These are phyloP conservation scores for Starmerella stigmatis DNA, from an alignment of 805 yeast species.

Conservation along the genomic window DNA sequence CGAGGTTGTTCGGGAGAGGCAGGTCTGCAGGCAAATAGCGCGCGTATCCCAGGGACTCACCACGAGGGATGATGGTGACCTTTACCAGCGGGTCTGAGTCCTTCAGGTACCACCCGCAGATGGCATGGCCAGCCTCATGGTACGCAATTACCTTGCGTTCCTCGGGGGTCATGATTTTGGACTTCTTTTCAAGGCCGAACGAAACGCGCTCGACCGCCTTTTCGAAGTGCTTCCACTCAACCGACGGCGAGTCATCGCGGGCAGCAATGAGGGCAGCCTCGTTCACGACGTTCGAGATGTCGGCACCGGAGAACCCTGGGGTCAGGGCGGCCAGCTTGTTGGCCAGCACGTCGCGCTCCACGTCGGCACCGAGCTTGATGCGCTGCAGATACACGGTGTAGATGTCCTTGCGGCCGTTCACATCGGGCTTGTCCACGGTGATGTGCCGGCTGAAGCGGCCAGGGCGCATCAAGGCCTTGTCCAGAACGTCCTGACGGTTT, in stretches of 20 bases:
- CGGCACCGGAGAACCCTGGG: slow-evolving; percentile 98
- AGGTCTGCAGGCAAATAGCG: slow-evolving; percentile 93
- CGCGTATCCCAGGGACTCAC: slow-evolving; percentile 94
- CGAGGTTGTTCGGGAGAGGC: slow-evolving; percentile 63
- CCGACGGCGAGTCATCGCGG: slow-evolving; percentile 59
- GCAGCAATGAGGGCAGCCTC: slow-evolving; percentile 98
- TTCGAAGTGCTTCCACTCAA: slow-evolving; percentile 74
- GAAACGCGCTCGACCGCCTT: slow-evolving; percentile 94
- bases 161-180: slow-evolving; percentile 68
- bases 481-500: slow-evolving; percentile 87
- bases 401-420: slow-evolving; percentile 89
- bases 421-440: slow-evolving; percentile 82
- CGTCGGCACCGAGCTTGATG: slow-evolving; percentile 44
- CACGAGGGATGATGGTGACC: slow-evolving; percentile 94
- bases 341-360: slow-evolving; percentile 45
- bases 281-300: slow-evolving; percentile 91
- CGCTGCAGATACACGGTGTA: slow-evolving; percentile 75
- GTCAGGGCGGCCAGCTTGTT: slow-evolving; percentile 91
- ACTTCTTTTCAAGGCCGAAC: slow-evolving; percentile 89
- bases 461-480: slow-evolving; percentile 87
- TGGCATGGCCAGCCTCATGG: slow-evolving; percentile 98
- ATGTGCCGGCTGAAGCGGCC: slow-evolving; percentile 96
- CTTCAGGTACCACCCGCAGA: slow-evolving; percentile 92
- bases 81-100: slow-evolving; percentile 88
- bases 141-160: slow-evolving; percentile 89